Base-by-base conservation (phyloP, 1,139 yeast genomes). In the Candida pseudocylindracea region DNA sequence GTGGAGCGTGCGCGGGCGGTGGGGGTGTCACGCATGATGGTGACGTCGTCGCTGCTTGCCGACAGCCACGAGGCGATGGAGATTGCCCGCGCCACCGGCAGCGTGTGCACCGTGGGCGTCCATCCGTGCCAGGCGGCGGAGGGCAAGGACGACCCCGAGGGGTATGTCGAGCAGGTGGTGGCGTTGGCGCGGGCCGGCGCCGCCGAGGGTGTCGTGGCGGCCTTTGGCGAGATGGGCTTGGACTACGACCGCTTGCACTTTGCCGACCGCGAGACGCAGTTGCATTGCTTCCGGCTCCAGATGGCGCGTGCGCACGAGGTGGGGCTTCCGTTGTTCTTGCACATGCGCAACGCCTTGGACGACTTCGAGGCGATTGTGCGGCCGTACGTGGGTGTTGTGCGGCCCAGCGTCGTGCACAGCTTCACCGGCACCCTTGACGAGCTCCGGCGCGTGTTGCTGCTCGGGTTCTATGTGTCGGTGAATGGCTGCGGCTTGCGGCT, bases 391-490 rank as follows among this genome's bases (percentile, higher is more conserved):
- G 80, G 85, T 7, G n/a, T n/a, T n/a, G n/a, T n/a, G n/a, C n/a
- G n/a, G n/a, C n/a, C n/a, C n/a, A n/a, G n/a, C n/a, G 91, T 88
- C 4, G 91, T 88, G 2, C 99, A 91, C 49, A 83, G 96, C 1
- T 88, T 85, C 49, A 85, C 98, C 0, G 99, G 95, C 2, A 57
- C 85, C 0, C 40, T 52, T n/a, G 65, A 58, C 8, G 94, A 83
- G 39, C 46, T 70, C 12, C 39, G 52, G 2, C 57, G 57, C 34
- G 43, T 81, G 25, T 49, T 79, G 12, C 55, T 53, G 0, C 48
- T 70, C 33, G 81, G 80, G 0, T 64, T 81, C 35, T 76, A 58
- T 40, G 67, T 88, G 34, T 85, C 96, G 29, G 58, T 88, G 39
- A 88, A 88, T 47, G 98, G 98, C 2, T 88, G 98, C 44, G 83